A percentile compares a stretch with the other conserved stretches of the same genome.
Conservation (phyloP, 1,139 yeast species). For the Yamadazyma siamensis region DNA sequence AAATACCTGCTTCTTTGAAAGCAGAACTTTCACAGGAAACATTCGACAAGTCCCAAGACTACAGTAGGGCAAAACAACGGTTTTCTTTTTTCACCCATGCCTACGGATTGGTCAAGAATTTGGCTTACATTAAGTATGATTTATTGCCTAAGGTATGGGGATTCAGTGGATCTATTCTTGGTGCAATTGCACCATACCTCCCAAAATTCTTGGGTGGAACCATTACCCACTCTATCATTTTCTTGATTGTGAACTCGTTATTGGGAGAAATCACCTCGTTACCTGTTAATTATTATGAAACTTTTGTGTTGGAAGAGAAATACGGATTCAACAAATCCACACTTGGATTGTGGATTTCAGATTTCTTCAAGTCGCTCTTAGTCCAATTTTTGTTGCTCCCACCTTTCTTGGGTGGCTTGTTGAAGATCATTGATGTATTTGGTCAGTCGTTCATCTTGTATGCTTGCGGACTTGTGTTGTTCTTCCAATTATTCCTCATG, state of each 20-base stretch:
- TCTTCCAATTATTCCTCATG: constrained; percentile 69
- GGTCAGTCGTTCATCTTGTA: constrained; percentile 81
- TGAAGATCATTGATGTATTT: constrained; percentile 75
- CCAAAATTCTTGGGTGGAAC: constrained; percentile 50
- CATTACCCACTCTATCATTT: constrained; percentile 66
- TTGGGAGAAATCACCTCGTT: constrained; percentile 51
- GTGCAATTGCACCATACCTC: constrained; percentile 26
- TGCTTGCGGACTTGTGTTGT: constrained; percentile 67
- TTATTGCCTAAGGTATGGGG: constrained; percentile 70
- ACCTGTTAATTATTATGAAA: constrained; percentile 72
- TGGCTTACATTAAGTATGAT: constrained; percentile 58
- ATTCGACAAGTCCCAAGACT: constrained; percentile 72
- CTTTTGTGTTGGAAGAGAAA: constrained; percentile 87
- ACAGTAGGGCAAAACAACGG: constrained; percentile 76
- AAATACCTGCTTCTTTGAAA: constrained; percentile 62
- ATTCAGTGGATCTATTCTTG: constrained; percentile 41
- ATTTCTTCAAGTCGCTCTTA: constrained; percentile 57
- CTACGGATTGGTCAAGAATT: constrained; percentile 52
- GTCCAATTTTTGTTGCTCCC: constrained; percentile 61
- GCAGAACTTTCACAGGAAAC: constrained; percentile 69
- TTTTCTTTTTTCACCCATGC: constrained; percentile 60
- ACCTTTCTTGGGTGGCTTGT: constrained; percentile 70
- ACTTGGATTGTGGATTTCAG: constrained; percentile 63
- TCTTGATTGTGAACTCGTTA: constrained; percentile 44
- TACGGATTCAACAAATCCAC: constrained; percentile 92